Conservation (phyloP, 2,329 filamentous ascomycete species). For the Venturia aucupariae region DNA sequence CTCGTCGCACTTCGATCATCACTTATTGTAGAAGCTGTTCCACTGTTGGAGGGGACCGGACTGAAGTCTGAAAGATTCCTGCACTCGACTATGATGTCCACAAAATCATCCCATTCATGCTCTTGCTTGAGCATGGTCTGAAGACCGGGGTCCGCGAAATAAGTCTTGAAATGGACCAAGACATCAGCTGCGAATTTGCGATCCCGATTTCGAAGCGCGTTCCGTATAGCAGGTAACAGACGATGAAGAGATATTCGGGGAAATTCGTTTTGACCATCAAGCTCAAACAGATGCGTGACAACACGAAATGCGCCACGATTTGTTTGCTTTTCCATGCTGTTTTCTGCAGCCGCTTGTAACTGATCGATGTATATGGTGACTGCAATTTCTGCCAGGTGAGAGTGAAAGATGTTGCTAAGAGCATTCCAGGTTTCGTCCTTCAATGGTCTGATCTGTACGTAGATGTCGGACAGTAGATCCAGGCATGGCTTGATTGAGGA, state of each 20-base stretch:
- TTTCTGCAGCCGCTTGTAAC: slow-evolving; percentile 35
- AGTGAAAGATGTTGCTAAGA: slow-evolving; percentile 60
- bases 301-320: slow-evolving; percentile 54
- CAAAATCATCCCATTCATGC: slow-evolving; percentile 12
- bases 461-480: slow-evolving; percentile 62
- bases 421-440: slow-evolving; percentile 60
- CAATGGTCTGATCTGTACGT: slow-evolving; percentile 53
- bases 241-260: slow-evolving; percentile 15
- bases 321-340: slow-evolving; percentile 21
- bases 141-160: background rate
- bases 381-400: slow-evolving; percentile 62
- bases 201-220: slow-evolving; percentile 6
- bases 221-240: slow-evolving; percentile 16
- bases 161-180: background rate
- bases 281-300: slow-evolving; percentile 26
- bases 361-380: slow-evolving; percentile 57
- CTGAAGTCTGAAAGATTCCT: background rate
- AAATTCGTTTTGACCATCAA: slow-evolving; percentile 14
- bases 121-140: background rate
- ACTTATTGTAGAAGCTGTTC: background rate
- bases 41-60: background rate
- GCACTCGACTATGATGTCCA: background rate
- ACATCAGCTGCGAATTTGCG: slow-evolving; percentile 8
- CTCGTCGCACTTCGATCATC: background rate
- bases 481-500: slow-evolving; percentile 56